These are phyloP conservation scores for Schizochytrium sp. DNA, from an alignment of 108 stramenopile genomes.

Conservation along the genomic window DNA sequence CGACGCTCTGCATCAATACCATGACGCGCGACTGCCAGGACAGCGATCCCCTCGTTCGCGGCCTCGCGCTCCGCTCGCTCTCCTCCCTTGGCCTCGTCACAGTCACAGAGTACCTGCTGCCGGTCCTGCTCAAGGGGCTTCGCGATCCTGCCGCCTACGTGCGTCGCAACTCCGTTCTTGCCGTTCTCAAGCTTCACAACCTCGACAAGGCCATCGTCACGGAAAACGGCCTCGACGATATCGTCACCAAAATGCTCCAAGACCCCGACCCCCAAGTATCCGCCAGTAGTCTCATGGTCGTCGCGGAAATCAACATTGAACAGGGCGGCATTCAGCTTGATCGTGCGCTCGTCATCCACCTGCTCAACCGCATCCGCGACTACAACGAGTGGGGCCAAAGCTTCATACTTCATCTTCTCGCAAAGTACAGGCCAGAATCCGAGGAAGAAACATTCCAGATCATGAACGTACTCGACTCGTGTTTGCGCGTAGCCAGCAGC, in stretches of 20 bases:
- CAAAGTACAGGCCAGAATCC: conserved; percentile 74
- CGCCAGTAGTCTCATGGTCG: conserved; percentile 78
- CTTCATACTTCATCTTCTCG: conserved; percentile 80
- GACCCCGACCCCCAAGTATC: conserved; percentile 92
- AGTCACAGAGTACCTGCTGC: conserved; percentile 90
- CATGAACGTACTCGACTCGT: conserved; percentile 98
- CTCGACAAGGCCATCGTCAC: conserved; percentile 72
- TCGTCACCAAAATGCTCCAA: conserved; percentile 87
- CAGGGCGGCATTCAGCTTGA: conserved; percentile 94
- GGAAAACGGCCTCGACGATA: conserved; percentile 70
- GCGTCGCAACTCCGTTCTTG: conserved; percentile 95
- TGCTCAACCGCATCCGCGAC: conserved; percentile 88
- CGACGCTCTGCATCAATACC: conserved; percentile 98
- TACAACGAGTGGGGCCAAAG: conserved; percentile 95
- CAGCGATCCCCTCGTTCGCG: conserved; percentile 98
- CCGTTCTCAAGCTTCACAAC: conserved; percentile 87
- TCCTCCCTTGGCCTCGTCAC: conserved; percentile 80
- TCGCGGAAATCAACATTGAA: conserved; percentile 86
- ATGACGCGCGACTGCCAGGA: conserved; percentile 84
- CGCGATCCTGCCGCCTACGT: conserved; percentile 89
- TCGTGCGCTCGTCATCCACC: conserved; percentile 79
- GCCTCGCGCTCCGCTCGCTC: conserved; percentile 84
- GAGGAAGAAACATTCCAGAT: conserved; percentile 83
- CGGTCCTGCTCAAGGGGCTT: conserved; percentile 65
- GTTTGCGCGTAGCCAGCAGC: conserved; percentile 78